Evolutionary conservation across 257 asterid genomes (phyloP).

Genomic region (Henckelia pumila): DNA sequence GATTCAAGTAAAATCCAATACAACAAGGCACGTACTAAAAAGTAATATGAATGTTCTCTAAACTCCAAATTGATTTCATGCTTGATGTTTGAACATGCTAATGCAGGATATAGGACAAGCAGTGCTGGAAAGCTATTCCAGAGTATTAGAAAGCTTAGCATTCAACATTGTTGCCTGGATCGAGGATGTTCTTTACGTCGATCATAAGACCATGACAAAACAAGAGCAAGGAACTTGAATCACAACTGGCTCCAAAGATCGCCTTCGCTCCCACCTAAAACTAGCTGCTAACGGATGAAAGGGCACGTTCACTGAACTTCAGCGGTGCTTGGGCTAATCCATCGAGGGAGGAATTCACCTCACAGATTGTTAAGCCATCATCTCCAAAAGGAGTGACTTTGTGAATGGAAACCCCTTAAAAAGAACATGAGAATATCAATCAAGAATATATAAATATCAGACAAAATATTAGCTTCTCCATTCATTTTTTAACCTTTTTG

Average conservation of each 20-base stretch:
- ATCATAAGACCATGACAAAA: constrained; percentile 47
- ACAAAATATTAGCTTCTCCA: not conserved
- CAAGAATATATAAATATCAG: not conserved
- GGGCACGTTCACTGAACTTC: not conserved
- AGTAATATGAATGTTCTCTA: not conserved
- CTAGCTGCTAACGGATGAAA: not conserved
- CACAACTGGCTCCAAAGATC: not conserved
- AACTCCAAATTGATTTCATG: not conserved
- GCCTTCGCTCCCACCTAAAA: not conserved
- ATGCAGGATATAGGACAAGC: constrained; percentile 92
- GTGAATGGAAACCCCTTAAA: not conserved
- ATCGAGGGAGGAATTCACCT: not conserved
- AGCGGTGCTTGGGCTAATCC: not conserved
- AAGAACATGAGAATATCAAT: not conserved
- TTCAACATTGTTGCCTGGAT: constrained; percentile 81
- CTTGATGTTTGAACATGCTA: not conserved
- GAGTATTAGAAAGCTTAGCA: constrained; percentile 90
- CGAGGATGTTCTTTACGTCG: constrained; percentile 77
- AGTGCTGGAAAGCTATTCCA: constrained; percentile 79
- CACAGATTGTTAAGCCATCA: not conserved
- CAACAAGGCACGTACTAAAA: constrained; percentile 52
- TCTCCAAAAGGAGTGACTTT: not conserved
- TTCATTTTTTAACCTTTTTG: not conserved
- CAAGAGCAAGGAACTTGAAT: constrained; percentile 30
- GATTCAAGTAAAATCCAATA: constrained; percentile 82